A percentile compares a stretch with the other conserved stretches of the same genome.
These are phyloP conservation scores for Orbilia brochopaga DNA, from an alignment of 2,329 filamentous ascomycete genomes.

Conservation along the genomic window DNA sequence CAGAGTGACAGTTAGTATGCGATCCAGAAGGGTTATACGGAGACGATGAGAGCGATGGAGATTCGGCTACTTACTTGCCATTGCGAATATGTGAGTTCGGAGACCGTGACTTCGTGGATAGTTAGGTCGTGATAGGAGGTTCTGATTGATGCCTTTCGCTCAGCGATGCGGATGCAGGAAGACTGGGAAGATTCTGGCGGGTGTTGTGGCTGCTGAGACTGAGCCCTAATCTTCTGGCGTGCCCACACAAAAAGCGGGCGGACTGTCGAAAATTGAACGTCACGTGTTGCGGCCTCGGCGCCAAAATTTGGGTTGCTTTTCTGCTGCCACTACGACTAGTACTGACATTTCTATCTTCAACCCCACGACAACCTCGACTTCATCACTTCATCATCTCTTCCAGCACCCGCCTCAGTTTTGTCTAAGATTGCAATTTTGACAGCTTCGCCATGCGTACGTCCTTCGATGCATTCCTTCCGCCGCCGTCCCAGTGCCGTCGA, in stretches of 20 bases:
- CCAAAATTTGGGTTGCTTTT: slow-evolving; percentile 16
- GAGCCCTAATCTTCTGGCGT: slow-evolving; percentile 38
- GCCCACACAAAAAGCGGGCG: slow-evolving; percentile 24
- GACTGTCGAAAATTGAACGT: slow-evolving; percentile 44
- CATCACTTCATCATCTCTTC: slow-evolving; percentile 17
- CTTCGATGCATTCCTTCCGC: slow-evolving; percentile 51
- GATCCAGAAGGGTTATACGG: not conserved
- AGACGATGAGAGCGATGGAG: not conserved
- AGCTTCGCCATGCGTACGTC: slow-evolving; percentile 52
- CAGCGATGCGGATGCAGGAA: slow-evolving; percentile 15
- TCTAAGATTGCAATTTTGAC: slow-evolving; percentile 49
- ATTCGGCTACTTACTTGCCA: slow-evolving; percentile 47
- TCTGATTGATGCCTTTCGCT: slow-evolving; percentile 16
- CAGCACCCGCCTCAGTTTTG: slow-evolving; percentile 11
- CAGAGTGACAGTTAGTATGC: slow-evolving; percentile 22
- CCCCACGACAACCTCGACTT: too few species aligned
- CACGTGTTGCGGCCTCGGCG: slow-evolving; percentile 25
- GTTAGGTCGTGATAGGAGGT: slow-evolving; percentile 20
- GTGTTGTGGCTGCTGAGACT: slow-evolving; percentile 27
- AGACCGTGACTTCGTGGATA: slow-evolving; percentile 37
- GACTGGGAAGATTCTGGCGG: slow-evolving; percentile 24
- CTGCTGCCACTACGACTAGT: slow-evolving; percentile 4
- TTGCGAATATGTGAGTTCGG: slow-evolving; percentile 42
- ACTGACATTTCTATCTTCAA: slow-evolving; percentile 3
- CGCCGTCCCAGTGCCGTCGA: slow-evolving; percentile 46